Evolutionary conservation across 2,329 filamentous ascomycete genomes (phyloP).

Genomic region (Daldinia sp.): DNA sequence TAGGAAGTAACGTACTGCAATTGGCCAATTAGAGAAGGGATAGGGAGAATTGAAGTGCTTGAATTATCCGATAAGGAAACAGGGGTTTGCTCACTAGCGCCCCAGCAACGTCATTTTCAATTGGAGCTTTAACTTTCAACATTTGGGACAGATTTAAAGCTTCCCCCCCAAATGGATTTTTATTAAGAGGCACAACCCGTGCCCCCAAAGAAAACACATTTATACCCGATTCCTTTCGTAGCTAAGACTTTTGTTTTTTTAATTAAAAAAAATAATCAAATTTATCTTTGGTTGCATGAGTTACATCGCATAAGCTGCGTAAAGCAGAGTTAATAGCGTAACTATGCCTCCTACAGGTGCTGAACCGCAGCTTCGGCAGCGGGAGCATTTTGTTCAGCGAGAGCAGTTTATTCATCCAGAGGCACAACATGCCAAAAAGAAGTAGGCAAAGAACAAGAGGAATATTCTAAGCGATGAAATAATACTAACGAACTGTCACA

Average conservation of each 20-base stretch:
- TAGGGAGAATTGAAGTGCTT: not conserved
- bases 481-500: conserved; percentile 40
- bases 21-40: conserved; percentile 9
- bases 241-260: not conserved
- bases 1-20: not conserved
- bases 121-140: conserved; percentile 28
- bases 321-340: not conserved
- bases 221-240: not conserved
- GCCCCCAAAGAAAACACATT: too few relatives aligned
- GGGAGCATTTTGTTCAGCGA: too few relatives aligned
- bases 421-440: conserved; percentile 47
- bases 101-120: conserved; percentile 38
- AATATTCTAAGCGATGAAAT: too few relatives aligned
- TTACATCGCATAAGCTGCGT: not conserved
- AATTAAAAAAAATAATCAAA: not conserved
- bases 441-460: conserved; percentile 37
- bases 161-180: too few relatives aligned
- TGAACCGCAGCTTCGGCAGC: conserved; percentile 21
- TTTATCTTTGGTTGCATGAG: not conserved
- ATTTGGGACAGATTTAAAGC: conserved; percentile 13
- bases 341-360: conserved; percentile 39
- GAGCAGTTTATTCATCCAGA: conserved; percentile 43
- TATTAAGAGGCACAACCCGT: too few relatives aligned
- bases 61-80: conserved; percentile 9
- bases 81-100: not conserved